Base-by-base conservation (phyloP, 2,329 filamentous ascomycete genomes). In the Xylaria sp. region DNA sequence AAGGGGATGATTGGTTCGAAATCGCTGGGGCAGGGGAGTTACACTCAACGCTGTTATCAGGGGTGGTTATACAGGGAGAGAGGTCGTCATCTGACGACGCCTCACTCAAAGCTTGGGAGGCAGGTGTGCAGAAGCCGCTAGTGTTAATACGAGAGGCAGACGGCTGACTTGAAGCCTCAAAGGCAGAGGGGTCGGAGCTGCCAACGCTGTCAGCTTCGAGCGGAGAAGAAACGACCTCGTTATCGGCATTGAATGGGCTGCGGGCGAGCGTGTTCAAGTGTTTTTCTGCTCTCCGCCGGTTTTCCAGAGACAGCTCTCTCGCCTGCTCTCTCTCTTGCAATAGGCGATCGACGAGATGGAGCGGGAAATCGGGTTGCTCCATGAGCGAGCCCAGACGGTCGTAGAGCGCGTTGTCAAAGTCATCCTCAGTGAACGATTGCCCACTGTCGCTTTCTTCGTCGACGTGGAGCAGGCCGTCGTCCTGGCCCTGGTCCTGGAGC, bases 351-450 rank as follows among this genome's bases (percentile, higher is more conserved):
- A 55, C 52, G 13, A 12, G 2, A 36, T 55, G 15, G 12, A 55
- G 18, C 15, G 59, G 65, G 39, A 67, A 67, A 8, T 33, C 49
- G n/a, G 59, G 48, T 2, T 67, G 28, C 20, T 12, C 1, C 60
- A 55, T 54, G 10, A 67, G 10, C 18, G 10, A 15, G 3, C 52
- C 31, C 31, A 62, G 2, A 2, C 7, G 12, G 3, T 66, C 6
- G 4, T 43, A 57, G 20, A 66, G 8, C 9, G 15, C 9, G 1
- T n/a, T 31, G n/a, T 56, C 18, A 7, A 57, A 1, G 5, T 5
- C 20, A 18, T 46, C 18, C 0, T 39, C 15, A 15, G 25, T 39
- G 15, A 8, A n/a, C 31, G n/a, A 33, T 12, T 62, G 49, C 1
- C 52, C 59, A 23, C 43, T 31, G 12, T 55, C 49, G 18, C 31